Percentiles rank a stretch among this genome's conserved stretches.
phyloP scores from a whole-genome alignment of 306 rosid genomes.

The Fragaria iinumae region DNA sequence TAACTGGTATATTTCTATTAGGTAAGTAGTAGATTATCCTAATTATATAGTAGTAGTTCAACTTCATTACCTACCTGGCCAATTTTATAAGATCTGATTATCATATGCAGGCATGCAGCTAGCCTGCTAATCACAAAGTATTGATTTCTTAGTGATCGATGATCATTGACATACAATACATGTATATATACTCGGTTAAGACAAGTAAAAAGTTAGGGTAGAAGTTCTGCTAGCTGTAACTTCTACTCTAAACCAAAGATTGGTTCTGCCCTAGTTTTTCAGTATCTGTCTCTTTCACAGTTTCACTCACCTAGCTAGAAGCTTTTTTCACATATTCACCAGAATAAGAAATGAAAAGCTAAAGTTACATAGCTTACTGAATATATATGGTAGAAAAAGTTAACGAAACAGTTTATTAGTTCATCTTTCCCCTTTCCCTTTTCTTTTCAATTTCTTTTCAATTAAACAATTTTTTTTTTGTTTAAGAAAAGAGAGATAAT shows the following conservation, averaged over 20 bases:
- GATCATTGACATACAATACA: background rate
- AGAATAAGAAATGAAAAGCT: background rate
- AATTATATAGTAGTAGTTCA: background rate
- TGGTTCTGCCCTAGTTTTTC: background rate
- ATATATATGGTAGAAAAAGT: background rate
- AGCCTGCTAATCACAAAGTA: too few species aligned
- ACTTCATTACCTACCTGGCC: background rate
- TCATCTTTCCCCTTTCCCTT: background rate
- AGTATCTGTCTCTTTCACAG: constrained; percentile 14
- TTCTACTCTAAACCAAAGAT: too few species aligned
- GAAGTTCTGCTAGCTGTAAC: too few species aligned
- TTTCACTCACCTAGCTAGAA: background rate
- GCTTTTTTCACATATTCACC: too few species aligned
- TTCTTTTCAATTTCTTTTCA: background rate
- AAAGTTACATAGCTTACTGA: background rate
- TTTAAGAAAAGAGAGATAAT: background rate
- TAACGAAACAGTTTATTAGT: background rate
- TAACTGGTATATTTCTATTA: background rate
- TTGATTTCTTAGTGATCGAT: background rate
- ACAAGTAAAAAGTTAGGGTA: background rate
- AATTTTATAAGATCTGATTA: background rate
- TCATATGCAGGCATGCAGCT: too few species aligned
- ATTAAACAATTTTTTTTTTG: background rate
- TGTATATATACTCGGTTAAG: background rate
- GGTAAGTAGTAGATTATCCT: background rate